Evolutionary conservation across 1,284 basidiomycete genomes (phyloP).

Genomic region (Rhodotorula glutinis): DNA sequence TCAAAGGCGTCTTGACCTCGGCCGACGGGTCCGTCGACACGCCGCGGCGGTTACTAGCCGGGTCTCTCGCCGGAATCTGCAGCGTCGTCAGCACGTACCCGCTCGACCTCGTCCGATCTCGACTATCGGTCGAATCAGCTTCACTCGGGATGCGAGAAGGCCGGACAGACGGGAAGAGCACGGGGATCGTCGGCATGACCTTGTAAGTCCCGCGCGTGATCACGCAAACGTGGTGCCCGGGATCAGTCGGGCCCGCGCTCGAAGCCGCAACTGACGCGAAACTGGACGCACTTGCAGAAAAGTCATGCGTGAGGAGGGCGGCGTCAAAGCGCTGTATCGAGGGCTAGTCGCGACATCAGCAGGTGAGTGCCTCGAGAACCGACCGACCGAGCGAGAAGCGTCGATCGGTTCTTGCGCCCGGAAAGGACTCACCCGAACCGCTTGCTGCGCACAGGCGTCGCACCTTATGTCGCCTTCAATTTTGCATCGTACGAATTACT

Average conservation of each 20-base stretch:
- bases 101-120: conserved; percentile 48
- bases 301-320: conserved; percentile 50
- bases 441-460: conserved; percentile 17
- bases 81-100: conserved; percentile 44
- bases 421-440: too few species aligned
- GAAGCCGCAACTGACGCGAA: not conserved
- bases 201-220: conserved; percentile 6
- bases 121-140: conserved; percentile 48
- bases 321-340: conserved; percentile 48
- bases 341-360: conserved; percentile 48
- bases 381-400: too few species aligned
- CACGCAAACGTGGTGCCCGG: too few species aligned
- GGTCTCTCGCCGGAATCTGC: conserved; percentile 42
- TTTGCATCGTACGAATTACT: conserved; percentile 42
- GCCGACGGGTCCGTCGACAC: conserved; percentile 40
- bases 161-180: conserved; percentile 39
- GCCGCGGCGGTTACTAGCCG: conserved; percentile 37
- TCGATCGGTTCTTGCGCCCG: too few species aligned
- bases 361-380: conserved; percentile 5
- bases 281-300: conserved; percentile 25
- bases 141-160: conserved; percentile 28
- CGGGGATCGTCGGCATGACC: conserved; percentile 48
- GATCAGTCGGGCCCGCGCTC: not conserved
- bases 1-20: conserved; percentile 42
- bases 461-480: conserved; percentile 42